Evolutionary conservation across 2,329 filamentous ascomycete species (phyloP).

Genomic region (Septoria linicola): DNA sequence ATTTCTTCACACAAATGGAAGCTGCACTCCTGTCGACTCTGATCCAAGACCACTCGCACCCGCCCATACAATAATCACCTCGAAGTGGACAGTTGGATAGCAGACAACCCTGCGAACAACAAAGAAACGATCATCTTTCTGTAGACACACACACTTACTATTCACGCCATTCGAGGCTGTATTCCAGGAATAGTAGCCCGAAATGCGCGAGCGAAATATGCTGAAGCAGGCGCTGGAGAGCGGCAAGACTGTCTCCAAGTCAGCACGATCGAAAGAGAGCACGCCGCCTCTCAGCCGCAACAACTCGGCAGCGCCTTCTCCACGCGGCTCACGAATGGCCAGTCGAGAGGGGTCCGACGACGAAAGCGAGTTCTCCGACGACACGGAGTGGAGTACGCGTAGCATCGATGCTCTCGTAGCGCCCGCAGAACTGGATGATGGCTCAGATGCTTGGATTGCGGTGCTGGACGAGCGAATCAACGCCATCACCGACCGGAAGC

Average conservation of each 20-base stretch:
- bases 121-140: background rate
- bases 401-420: conserved; percentile 66
- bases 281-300: conserved; percentile 60
- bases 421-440: conserved; percentile 53
- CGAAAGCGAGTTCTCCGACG: conserved; percentile 59
- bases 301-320: conserved; percentile 58
- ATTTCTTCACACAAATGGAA: conserved; percentile 7
- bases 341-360: conserved; percentile 66
- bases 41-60: conserved; percentile 20
- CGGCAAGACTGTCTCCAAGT: conserved; percentile 70
- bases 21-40: conserved; percentile 1
- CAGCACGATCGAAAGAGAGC: conserved; percentile 58
- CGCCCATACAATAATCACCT: conserved; percentile 24
- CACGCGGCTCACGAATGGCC: conserved; percentile 57
- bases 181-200: conserved; percentile 1
- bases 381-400: conserved; percentile 59
- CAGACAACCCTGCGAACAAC: background rate
- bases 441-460: conserved; percentile 59
- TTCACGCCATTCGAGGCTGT: background rate
- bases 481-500: conserved; percentile 74
- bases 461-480: conserved; percentile 66
- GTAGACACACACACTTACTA: background rate
- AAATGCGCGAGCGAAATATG: conserved; percentile 35
- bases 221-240: conserved; percentile 69
- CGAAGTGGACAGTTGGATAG: background rate